Evolutionary conservation across 2,329 filamentous ascomycete species (phyloP), one percentile per base, ranked within the genome.

Genomic region (Fusarium temperatum): DNA sequence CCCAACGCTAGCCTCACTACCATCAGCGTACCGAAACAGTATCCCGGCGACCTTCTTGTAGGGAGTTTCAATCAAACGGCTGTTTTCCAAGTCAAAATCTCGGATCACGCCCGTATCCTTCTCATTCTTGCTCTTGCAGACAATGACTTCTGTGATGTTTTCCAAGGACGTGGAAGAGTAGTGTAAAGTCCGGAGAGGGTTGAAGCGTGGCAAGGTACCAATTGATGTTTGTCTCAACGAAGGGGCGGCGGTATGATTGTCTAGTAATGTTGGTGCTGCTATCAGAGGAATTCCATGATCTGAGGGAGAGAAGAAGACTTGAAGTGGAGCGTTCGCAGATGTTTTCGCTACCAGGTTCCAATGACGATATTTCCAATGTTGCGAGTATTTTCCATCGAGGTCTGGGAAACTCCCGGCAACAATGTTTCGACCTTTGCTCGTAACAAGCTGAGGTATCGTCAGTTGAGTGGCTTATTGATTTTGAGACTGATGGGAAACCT

Each of bases 1-100:
- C 6, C 68, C 68, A 35, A 70, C 35, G 6, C 48, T 70, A 1
- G 50, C 39, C 26, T 70, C 38, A 14, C 20, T 50, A 17, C 67
- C 67, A 28, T 57, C 26, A 8, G 50, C 17, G 8, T 62, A 57
- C 2, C 38, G 30, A 4, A 71, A n/a, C 13, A 71, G 14, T 13
- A 71, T 7, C 2, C 67, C 68, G 3, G 39, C 12, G 1, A 71
- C 30, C 24, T 70, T 70, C 2, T 6, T 26, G 13, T 70, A 65
- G 1, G 39, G 38, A 5, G 4, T 39, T 26, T 58, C 30, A 6
- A 32, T 11, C 1, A 65, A 18, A 8, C 51, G 7, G n/a, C 30
- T 35, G 30, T 65, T 65, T 24, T 39, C 36, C 6, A 54, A 8
- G 22, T 54, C 45, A 17, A 70, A 47, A 1, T 30, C 3, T 24